These are phyloP conservation scores for Bipolaris zeicola DNA, from an alignment of 2,329 filamentous ascomycete species.

Conservation along the genomic window DNA sequence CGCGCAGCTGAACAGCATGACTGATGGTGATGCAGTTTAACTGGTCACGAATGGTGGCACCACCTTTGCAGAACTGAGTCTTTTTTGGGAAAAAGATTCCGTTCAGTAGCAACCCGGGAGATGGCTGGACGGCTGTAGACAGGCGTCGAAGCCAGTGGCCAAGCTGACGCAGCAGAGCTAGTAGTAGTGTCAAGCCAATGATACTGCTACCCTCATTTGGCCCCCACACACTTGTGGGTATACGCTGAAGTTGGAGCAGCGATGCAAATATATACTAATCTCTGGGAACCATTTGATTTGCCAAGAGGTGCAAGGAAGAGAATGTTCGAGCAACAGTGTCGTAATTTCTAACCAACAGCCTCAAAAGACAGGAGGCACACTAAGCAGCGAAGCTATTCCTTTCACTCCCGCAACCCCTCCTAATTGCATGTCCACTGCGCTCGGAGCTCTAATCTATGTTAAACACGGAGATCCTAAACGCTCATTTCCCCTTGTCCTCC, in stretches of 20 bases:
- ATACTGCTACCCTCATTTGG: background rate
- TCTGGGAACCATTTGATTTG: background rate
- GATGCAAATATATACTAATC: background rate
- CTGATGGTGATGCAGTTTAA: background rate
- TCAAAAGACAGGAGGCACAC: background rate
- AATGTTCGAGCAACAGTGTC: background rate
- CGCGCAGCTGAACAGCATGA: background rate
- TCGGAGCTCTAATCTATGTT: background rate
- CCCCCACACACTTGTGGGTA: background rate
- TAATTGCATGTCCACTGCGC: background rate
- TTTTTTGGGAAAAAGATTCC: background rate
- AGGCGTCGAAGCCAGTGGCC: background rate
- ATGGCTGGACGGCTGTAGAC: background rate
- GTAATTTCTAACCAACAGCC: background rate
- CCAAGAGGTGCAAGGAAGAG: background rate
- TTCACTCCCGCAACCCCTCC: background rate
- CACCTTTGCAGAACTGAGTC: background rate
- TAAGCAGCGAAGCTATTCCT: background rate
- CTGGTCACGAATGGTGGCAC: background rate
- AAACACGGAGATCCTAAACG: background rate
- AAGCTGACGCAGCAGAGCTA: slow-evolving; percentile 12
- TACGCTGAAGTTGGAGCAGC: background rate
- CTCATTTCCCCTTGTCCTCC: slow-evolving; percentile 64
- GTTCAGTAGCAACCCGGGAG: background rate
- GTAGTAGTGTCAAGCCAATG: slow-evolving; percentile 6